Evolutionary conservation across 768 basidiomycete species (phyloP), one percentile per base, ranked within the genome.

Genomic region (Gymnopilus junonius): DNA sequence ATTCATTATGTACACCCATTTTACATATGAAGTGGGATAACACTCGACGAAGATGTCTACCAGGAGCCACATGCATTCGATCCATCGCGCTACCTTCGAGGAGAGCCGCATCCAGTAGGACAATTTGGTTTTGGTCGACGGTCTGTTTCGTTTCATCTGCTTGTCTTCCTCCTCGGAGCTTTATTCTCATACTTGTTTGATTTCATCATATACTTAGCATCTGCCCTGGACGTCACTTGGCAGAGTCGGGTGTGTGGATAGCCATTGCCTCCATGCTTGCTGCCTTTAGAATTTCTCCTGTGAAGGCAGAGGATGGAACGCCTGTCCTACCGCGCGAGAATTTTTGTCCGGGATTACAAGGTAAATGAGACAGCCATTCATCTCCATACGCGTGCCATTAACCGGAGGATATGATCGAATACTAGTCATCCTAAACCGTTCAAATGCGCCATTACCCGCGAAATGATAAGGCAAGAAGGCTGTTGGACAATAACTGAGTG

Each of bases 151-250:
- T 34, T 4, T 32, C 6, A 1, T 58, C n/a, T 54, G 35, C 29
- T 12, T 21, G 37, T 37, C 17, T 42, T 55, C 21, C 53, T 21
- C 39, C 21, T n/a, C n/a, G n/a, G 43, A 46, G 12, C 25, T 6
- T 25, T 17, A n/a, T n/a, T n/a, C n/a, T n/a, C n/a, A n/a, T n/a
- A n/a, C n/a, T n/a, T n/a, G n/a, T n/a, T n/a, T n/a, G n/a, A n/a
- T n/a, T n/a, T n/a, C n/a, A n/a, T n/a, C n/a, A n/a, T n/a, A n/a
- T n/a, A n/a, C n/a, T 8, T 6, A 70, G 70, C 8, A 64, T 74
- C n/a, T 82, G 81, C 61, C 76, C 80, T 6, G 84, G 82, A 4
- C 70, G 74, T 20, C 63, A 81, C 40, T 67, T 85, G 35, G 82
- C 80, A 1, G 79, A 83, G 27, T 71, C 75, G 5, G 80, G 79